Evolutionary conservation across 495 filamentous ascomycete species (phyloP).

Genomic region (Neurospora sp.): DNA sequence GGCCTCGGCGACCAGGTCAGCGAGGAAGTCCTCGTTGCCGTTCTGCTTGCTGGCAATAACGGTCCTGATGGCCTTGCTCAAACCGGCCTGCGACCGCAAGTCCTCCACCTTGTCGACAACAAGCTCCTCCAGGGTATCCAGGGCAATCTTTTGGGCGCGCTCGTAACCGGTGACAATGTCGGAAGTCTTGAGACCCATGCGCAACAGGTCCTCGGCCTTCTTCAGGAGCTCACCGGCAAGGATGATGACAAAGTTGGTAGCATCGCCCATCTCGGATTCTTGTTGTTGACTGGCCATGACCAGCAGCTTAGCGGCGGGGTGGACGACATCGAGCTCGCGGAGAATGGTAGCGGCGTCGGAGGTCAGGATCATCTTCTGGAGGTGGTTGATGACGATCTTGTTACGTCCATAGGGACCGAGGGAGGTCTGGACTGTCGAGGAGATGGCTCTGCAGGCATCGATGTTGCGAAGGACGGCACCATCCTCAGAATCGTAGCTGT

Average conservation of each 20-base stretch:
- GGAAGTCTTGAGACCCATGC: slow-evolving; percentile 92
- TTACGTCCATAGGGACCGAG: slow-evolving; percentile 96
- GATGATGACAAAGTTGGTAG: slow-evolving; percentile 94
- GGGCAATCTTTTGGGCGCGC: slow-evolving; percentile 78
- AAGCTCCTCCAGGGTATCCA: slow-evolving; percentile 78
- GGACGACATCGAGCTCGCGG: slow-evolving; percentile 94
- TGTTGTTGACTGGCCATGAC: slow-evolving; percentile 99
- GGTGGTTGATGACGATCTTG: slow-evolving; percentile 99
- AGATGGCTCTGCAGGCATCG: slow-evolving; percentile 94
- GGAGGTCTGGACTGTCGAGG: slow-evolving; percentile 91
- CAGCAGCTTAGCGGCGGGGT: slow-evolving; percentile 95
- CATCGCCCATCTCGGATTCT: slow-evolving; percentile 98
- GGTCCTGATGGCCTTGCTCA: slow-evolving; percentile 91
- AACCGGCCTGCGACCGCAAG: slow-evolving; percentile 63
- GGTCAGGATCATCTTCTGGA: slow-evolving; percentile 99
- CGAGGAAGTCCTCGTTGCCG: slow-evolving; percentile 80
- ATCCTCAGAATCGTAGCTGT: slow-evolving; percentile 95
- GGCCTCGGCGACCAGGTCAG: slow-evolving; percentile 81
- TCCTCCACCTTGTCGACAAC: slow-evolving; percentile 85
- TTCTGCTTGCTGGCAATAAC: slow-evolving; percentile 95
- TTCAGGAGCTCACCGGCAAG: slow-evolving; percentile 91
- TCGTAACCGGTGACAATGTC: slow-evolving; percentile 96
- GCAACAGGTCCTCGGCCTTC: slow-evolving; percentile 91
- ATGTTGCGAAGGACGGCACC: slow-evolving; percentile 97
- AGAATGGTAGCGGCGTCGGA: slow-evolving; percentile 97